These are phyloP conservation scores for Carallia brachiata DNA, from an alignment of 345 rosid genomes.

Conservation along the genomic window DNA sequence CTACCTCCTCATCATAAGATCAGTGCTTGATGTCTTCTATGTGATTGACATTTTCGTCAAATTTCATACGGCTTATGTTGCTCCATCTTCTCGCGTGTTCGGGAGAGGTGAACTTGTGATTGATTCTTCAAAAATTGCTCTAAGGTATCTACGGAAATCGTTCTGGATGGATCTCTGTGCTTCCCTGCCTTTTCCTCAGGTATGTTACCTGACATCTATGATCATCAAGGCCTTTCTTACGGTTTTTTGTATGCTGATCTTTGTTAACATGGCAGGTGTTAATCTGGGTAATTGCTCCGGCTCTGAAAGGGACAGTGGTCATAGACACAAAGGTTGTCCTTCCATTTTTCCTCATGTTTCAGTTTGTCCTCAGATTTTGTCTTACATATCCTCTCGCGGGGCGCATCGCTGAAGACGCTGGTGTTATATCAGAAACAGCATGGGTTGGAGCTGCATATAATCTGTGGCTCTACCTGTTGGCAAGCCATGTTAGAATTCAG, in stretches of 20 bases:
- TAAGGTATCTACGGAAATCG: conserved; percentile 37
- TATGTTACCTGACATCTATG: conserved; percentile 6
- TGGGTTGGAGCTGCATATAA: conserved; percentile 60
- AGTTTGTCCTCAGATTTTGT: conserved; percentile 46
- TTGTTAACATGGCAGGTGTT: conserved; percentile 34
- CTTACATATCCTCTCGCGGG: conserved; percentile 53
- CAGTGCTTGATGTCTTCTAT: conserved; percentile 47
- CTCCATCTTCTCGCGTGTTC: conserved; percentile 62
- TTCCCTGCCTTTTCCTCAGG: conserved; percentile 64
- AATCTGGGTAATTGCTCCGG: conserved; percentile 50
- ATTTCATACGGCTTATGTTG: conserved; percentile 55
- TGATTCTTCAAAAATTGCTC: conserved; percentile 42
- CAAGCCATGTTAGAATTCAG: conserved; percentile 46
- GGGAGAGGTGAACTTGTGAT: conserved; percentile 66
- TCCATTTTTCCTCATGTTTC: conserved; percentile 40
- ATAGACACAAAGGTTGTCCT: conserved; percentile 28
- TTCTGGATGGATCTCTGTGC: conserved; percentile 55
- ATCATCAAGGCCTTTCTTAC: background rate
- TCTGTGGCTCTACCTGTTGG: conserved; percentile 48
- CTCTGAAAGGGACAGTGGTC: conserved; percentile 25
- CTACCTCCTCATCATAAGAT: conserved; percentile 34
- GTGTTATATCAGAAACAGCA: conserved; percentile 45
- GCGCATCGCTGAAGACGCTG: conserved; percentile 42
- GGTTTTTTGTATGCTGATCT: background rate
- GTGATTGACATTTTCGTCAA: conserved; percentile 39